These are phyloP conservation scores for Leccinum fibrillosum DNA, from an alignment of 768 basidiomycete genomes.

Conservation along the genomic window DNA sequence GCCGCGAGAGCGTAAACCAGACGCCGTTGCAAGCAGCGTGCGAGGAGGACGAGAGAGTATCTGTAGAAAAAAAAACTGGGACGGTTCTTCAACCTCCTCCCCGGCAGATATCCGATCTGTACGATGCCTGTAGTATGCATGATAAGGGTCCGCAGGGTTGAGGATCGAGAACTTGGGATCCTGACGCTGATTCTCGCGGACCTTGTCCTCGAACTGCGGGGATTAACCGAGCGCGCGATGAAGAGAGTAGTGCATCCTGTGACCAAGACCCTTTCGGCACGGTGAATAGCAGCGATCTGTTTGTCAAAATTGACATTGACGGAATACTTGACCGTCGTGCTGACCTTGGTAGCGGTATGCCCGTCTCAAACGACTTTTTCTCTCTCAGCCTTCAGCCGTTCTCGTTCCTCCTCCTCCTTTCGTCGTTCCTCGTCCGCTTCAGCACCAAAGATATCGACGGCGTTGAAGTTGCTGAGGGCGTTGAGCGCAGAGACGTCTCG, in stretches of 20 bases:
- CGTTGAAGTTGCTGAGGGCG: constrained; percentile 69
- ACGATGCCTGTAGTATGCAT: constrained; percentile 95
- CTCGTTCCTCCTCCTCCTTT: too few relatives aligned
- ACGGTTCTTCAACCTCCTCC: constrained; percentile 61
- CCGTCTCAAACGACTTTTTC: too few relatives aligned
- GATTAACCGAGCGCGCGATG: constrained; percentile 94
- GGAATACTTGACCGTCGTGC: too few relatives aligned
- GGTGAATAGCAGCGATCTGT: too few relatives aligned
- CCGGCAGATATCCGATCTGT: constrained; percentile 80
- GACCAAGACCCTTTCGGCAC: too few relatives aligned
- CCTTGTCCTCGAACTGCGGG: constrained; percentile 91
- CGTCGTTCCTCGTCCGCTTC: too few relatives aligned
- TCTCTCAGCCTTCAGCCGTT: too few relatives aligned
- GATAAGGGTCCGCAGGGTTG: constrained; percentile 95
- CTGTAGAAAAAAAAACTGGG: constrained; percentile 40
- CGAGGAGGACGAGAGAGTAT: constrained; percentile 24
- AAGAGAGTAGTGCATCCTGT: constrained; percentile 63
- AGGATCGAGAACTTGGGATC: constrained; percentile 99
- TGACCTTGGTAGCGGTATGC: too few relatives aligned
- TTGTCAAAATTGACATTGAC: too few relatives aligned
- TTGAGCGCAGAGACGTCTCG: constrained; percentile 60
- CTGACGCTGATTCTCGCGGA: constrained; percentile 91
- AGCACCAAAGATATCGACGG: constrained; percentile 3
- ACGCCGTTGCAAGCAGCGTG: constrained; percentile 6
- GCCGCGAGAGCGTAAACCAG: constrained; percentile 14